phyloP scores from a whole-genome alignment of 2,329 filamentous ascomycete species.

The Neofusicoccum laricinum region DNA sequence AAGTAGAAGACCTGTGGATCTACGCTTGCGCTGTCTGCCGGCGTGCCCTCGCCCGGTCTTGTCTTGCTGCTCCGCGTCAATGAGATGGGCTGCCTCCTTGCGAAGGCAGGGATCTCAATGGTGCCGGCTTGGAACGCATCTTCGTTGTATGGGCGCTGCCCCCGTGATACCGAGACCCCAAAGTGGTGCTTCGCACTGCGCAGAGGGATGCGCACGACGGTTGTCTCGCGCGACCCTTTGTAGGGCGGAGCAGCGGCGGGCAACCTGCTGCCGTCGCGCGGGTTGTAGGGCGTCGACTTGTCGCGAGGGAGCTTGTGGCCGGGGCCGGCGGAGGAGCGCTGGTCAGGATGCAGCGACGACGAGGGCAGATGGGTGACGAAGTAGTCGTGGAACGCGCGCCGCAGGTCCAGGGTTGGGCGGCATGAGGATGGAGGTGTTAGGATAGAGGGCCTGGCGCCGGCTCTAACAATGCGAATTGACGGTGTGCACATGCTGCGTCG shows the following conservation, averaged over 20 bases:
- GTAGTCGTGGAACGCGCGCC: slow-evolving; percentile 78
- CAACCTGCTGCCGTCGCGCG: slow-evolving; percentile 35
- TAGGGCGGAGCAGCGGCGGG: slow-evolving; percentile 34
- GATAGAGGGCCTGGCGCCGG: slow-evolving; percentile 22
- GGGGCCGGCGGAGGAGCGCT: slow-evolving; percentile 59
- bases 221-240: slow-evolving; percentile 63
- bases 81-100: slow-evolving; percentile 72
- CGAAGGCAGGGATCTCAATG: slow-evolving; percentile 89
- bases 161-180: slow-evolving; percentile 73
- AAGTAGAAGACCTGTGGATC: slow-evolving; percentile 98
- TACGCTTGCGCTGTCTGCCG: slow-evolving; percentile 73
- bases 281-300: slow-evolving; percentile 73
- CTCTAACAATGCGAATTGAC: slow-evolving; percentile 27
- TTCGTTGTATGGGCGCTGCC: slow-evolving; percentile 85
- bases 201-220: slow-evolving; percentile 90
- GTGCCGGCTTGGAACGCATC: slow-evolving; percentile 93
- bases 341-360: slow-evolving; percentile 87
- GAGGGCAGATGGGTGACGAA: slow-evolving; percentile 95
- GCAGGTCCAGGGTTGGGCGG: neutral
- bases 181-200: slow-evolving; percentile 96
- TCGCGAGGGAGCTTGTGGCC: slow-evolving; percentile 79
- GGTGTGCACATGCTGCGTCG: slow-evolving; percentile 37
- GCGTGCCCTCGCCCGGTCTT: slow-evolving; percentile 44
- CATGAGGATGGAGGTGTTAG: neutral
- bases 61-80: slow-evolving; percentile 40